phyloP scores from a whole-genome alignment of 805 yeast species.

The Wickerhamomyces silvicola region DNA sequence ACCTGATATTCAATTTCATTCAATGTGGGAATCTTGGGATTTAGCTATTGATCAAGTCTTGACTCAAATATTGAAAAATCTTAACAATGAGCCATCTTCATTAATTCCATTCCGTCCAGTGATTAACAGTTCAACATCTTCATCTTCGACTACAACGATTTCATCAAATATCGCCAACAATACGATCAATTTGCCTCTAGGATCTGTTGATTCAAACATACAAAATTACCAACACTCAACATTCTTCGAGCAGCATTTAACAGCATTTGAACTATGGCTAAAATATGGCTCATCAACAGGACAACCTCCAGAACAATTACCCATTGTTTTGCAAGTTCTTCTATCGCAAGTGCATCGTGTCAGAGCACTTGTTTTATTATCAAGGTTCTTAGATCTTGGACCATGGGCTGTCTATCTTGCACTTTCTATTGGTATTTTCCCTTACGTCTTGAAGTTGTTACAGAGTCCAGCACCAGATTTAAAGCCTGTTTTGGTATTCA shows the following conservation, averaged over 20 bases:
- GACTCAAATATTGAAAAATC: conserved; percentile 51
- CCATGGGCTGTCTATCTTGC: conserved; percentile 97
- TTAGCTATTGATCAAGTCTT: conserved; percentile 92
- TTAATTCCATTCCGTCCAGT: too few relatives aligned
- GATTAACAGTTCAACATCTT: too few relatives aligned
- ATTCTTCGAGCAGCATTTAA: conserved; percentile 91
- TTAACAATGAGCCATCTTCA: conserved; percentile 25
- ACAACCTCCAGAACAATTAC: conserved; percentile 90
- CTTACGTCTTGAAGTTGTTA: conserved; percentile 81
- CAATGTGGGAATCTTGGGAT: conserved; percentile 99
- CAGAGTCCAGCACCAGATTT: conserved; percentile 95
- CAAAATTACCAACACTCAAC: conserved; percentile 80
- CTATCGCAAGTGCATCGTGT: conserved; percentile 91
- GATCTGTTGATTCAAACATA: conserved; percentile 19
- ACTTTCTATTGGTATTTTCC: conserved; percentile 90
- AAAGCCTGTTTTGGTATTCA: conserved; percentile 88
- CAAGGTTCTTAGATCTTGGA: conserved; percentile 86
- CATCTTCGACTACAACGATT: conserved; percentile 20
- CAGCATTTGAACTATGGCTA: conserved; percentile 95
- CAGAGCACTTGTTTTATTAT: conserved; percentile 76
- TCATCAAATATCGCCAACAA: too few relatives aligned
- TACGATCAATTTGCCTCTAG: conserved; percentile 12
- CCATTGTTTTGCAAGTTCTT: conserved; percentile 87
- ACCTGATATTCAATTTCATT: conserved; percentile 79
- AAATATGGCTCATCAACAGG: conserved; percentile 80